Percentiles rank a stretch among this genome's conserved stretches.
Conservation (phyloP, 192 early-diverging fungal species). For the Gryganskiella cystojenkinii region DNA sequence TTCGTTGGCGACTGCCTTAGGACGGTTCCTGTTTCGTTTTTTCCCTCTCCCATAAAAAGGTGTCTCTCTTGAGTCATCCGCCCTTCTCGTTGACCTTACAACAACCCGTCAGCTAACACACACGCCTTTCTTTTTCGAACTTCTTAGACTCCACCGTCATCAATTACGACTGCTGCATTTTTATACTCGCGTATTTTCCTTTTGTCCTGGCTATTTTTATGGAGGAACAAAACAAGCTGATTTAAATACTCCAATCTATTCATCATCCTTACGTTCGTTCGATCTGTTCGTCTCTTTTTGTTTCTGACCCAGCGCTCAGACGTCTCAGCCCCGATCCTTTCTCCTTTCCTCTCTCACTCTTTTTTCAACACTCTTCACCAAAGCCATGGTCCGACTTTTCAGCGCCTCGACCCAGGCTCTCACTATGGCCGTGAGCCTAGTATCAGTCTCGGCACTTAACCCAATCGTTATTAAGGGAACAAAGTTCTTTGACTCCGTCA, state of each 20-base stretch:
- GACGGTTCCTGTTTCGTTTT: not conserved
- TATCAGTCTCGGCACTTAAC: constrained; percentile 56
- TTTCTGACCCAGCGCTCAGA: not conserved
- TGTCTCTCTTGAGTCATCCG: not conserved
- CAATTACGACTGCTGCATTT: no score
- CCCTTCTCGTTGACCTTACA: no score
- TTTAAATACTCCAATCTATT: not conserved
- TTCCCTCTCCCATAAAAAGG: not conserved
- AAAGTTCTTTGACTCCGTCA: constrained; percentile 78
- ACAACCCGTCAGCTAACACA: no score
- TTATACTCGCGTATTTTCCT: not conserved
- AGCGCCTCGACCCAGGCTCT: not conserved
- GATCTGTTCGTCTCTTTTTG: not conserved
- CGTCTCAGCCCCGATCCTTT: not conserved
- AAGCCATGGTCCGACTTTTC: constrained; percentile 1
- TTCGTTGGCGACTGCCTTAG: no score
- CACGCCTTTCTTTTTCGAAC: no score
- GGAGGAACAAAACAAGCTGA: not conserved
- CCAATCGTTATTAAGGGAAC: constrained; percentile 73
- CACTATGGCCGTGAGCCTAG: not conserved
- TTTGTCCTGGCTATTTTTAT: constrained; percentile 5
- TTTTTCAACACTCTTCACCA: not conserved
- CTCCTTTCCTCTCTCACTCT: not conserved
- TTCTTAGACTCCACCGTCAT: no score
- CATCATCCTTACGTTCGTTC: not conserved